Conservation (phyloP, 2,329 filamentous ascomycete species). For the Bertia moriformis region DNA sequence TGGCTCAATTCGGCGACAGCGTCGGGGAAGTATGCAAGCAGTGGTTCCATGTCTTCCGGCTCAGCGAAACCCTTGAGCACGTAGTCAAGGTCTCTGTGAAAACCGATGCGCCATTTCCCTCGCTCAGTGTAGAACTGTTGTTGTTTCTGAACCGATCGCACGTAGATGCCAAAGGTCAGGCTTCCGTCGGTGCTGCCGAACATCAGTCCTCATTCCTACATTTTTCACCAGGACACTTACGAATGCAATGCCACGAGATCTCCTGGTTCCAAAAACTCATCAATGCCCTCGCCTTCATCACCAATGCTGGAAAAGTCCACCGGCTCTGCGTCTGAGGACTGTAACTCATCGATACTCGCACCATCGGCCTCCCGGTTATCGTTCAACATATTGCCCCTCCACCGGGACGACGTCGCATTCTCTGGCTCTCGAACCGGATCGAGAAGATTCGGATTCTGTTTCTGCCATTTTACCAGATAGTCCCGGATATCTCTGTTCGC, state of each 20-base stretch:
- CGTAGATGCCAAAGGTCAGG: slow-evolving; percentile 17
- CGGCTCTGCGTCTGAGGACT: neutral
- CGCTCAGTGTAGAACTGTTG: slow-evolving; percentile 23
- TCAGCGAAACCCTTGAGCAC: slow-evolving; percentile 31
- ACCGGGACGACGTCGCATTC: neutral
- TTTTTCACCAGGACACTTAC: too few species aligned
- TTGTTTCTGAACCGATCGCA: slow-evolving; percentile 21
- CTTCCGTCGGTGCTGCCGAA: neutral
- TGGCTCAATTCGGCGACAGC: slow-evolving; percentile 9
- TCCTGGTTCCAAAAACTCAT: neutral
- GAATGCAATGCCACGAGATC: neutral
- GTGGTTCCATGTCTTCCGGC: slow-evolving; percentile 20
- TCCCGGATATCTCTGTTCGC: neutral
- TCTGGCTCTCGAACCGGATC: neutral
- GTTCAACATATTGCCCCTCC: neutral
- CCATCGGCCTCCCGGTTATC: neutral
- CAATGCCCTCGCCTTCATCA: neutral
- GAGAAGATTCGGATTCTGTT: neutral
- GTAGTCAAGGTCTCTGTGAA: slow-evolving; percentile 24
- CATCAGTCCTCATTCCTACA: too few species aligned
- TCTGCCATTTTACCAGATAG: neutral
- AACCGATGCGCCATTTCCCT: slow-evolving; percentile 24
- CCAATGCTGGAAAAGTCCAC: neutral
- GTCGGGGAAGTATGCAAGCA: slow-evolving; percentile 14
- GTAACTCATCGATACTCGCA: neutral